Conservation (phyloP, 108 stramenopile genomes). For the Aurantiochytrium sp. region DNA sequence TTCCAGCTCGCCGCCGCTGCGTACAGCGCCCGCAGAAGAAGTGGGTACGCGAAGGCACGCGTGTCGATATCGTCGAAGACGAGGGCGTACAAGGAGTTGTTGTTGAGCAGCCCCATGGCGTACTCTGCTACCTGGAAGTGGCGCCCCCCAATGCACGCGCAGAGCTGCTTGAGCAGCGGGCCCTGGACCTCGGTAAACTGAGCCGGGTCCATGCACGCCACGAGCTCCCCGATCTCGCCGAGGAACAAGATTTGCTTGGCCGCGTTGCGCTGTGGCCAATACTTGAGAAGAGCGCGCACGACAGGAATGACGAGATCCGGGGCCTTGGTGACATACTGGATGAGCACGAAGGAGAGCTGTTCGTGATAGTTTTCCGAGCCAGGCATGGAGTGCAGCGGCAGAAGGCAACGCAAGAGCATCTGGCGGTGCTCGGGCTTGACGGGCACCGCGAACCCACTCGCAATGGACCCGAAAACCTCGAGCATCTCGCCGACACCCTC, state of each 20-base stretch:
- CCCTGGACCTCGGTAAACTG: slow-evolving; percentile 6
- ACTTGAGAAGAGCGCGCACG: slow-evolving; percentile 33
- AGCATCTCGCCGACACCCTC: slow-evolving; percentile 44
- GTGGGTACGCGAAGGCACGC: background rate
- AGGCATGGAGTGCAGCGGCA: slow-evolving; percentile 39
- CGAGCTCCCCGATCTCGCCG: slow-evolving; percentile 45
- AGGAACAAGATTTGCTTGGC: slow-evolving; percentile 45
- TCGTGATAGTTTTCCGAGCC: slow-evolving; percentile 30
- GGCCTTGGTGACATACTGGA: slow-evolving; percentile 44
- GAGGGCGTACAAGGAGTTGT: background rate
- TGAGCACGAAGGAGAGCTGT: slow-evolving; percentile 40
- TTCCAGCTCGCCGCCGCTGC: background rate
- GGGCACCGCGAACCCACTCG: slow-evolving; percentile 47
- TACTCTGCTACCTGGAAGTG: slow-evolving; percentile 47
- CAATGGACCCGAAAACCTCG: slow-evolving; percentile 45
- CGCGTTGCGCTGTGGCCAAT: slow-evolving; percentile 35
- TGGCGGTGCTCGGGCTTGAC: slow-evolving; percentile 42
- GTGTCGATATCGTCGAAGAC: background rate
- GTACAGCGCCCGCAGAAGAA: background rate
- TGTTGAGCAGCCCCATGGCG: slow-evolving; percentile 39
- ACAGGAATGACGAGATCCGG: background rate
- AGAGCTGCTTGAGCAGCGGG: background rate
- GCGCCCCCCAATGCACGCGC: slow-evolving; percentile 1
- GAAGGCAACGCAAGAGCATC: slow-evolving; percentile 25
- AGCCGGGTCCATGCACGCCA: slow-evolving; percentile 32